Evolutionary conservation across 2,329 filamentous ascomycete species (phyloP).

Genomic region (Emericellopsis cladophorae): DNA sequence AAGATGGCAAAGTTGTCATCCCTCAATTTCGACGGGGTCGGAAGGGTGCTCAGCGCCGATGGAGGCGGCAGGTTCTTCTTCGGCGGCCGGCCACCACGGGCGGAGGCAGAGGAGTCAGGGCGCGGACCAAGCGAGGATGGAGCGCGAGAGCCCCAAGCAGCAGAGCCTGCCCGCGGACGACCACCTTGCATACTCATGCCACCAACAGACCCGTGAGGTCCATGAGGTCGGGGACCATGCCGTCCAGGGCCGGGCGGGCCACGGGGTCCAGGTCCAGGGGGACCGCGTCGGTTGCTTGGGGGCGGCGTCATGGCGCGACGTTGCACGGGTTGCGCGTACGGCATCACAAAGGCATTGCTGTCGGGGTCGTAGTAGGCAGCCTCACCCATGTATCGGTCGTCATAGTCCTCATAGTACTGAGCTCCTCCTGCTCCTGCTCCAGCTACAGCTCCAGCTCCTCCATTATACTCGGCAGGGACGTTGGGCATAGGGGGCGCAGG

Average conservation of each 20-base stretch:
- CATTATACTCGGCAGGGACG: slow-evolving; percentile 13
- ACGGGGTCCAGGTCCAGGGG: slow-evolving; percentile 15
- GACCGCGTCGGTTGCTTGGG: slow-evolving; percentile 40
- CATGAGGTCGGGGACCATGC: slow-evolving; percentile 18
- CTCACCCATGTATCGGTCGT: slow-evolving; percentile 55
- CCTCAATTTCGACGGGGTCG: slow-evolving; percentile 72
- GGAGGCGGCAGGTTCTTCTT: slow-evolving; percentile 55
- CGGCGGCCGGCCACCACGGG: slow-evolving; percentile 26
- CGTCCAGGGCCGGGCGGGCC: slow-evolving; percentile 10
- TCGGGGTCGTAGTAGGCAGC: slow-evolving; percentile 53
- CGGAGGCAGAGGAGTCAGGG: slow-evolving; percentile 53
- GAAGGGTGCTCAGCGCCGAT: slow-evolving; percentile 58
- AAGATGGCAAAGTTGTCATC: slow-evolving; percentile 67
- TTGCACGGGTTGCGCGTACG: slow-evolving; percentile 73
- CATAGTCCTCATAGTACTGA: slow-evolving; percentile 65
- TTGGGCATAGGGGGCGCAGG: slow-evolving; percentile 25
- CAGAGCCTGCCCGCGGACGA: slow-evolving; percentile 39
- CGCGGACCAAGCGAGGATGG: slow-evolving; percentile 33
- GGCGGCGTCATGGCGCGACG: slow-evolving; percentile 95
- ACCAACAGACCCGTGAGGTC: slow-evolving; percentile 34
- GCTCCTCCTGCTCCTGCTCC: slow-evolving; percentile 1
- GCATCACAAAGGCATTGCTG: slow-evolving; percentile 60
- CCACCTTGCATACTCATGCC: slow-evolving; percentile 35
- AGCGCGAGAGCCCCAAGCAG: slow-evolving; percentile 12
- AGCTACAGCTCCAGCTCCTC: no score